Evolutionary conservation across 2,329 filamentous ascomycete species (phyloP).

Genomic region (Clathrospora elynae): DNA sequence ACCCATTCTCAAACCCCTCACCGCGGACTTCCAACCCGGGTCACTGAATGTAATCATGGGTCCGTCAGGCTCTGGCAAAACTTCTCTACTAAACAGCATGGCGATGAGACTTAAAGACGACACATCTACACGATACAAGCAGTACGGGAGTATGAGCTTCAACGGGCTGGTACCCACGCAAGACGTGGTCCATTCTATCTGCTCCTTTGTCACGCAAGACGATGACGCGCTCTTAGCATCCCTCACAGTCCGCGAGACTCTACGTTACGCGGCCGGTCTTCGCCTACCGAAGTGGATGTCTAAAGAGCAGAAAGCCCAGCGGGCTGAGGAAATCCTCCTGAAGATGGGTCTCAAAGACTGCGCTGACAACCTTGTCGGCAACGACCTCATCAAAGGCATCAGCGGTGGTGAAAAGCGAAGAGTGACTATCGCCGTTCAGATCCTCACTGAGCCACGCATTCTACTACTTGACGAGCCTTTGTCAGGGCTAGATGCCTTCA

Average conservation of each 20-base stretch:
- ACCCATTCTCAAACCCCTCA: conserved; percentile 69
- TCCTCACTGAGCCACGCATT: conserved; percentile 74
- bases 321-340: conserved; percentile 72
- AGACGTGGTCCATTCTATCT: conserved; percentile 71
- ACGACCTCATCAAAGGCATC: conserved; percentile 75
- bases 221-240: conserved; percentile 76
- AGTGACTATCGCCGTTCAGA: conserved; percentile 77
- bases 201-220: conserved; percentile 78
- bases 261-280: conserved; percentile 69
- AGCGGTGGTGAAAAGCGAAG: conserved; percentile 79
- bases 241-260: conserved; percentile 75
- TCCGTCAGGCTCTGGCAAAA: conserved; percentile 77
- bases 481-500: conserved; percentile 77
- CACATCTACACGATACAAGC: conserved; percentile 64
- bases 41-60: conserved; percentile 79
- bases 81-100: conserved; percentile 74
- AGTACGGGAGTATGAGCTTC: conserved; percentile 68
- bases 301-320: conserved; percentile 66
- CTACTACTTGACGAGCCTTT: conserved; percentile 77
- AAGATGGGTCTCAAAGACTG: conserved; percentile 81
- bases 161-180: conserved; percentile 71
- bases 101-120: conserved; percentile 68
- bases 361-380: conserved; percentile 74
- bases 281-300: conserved; percentile 73
- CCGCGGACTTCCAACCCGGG: conserved; percentile 69